Evolutionary conservation across 1,284 basidiomycete species (phyloP).

Genomic region (Moesziomyces antarcticus): DNA sequence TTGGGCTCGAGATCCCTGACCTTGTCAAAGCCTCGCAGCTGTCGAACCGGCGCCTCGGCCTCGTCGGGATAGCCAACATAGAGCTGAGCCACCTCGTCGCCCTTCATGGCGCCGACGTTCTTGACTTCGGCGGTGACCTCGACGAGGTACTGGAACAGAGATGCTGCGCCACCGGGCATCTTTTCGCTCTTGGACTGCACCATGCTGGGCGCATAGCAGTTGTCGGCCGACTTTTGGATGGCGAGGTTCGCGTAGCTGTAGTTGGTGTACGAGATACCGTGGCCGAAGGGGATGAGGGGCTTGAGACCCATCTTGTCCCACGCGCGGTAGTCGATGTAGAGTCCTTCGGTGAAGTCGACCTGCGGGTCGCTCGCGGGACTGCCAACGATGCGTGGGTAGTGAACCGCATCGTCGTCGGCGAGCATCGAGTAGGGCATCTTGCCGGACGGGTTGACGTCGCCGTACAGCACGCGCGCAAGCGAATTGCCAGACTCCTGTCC

Average conservation of each 20-base stretch:
- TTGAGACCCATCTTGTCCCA: conserved; percentile 77
- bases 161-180: conserved; percentile 29
- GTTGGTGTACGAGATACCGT: conserved; percentile 83
- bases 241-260: conserved; percentile 70
- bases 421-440: conserved; percentile 47
- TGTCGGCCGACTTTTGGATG: conserved; percentile 20
- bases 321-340: conserved; percentile 76
- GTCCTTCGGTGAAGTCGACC: conserved; percentile 75
- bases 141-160: conserved; percentile 71
- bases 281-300: conserved; percentile 81
- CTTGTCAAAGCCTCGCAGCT: conserved; percentile 57
- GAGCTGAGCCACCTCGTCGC: conserved; percentile 70
- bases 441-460: conserved; percentile 38
- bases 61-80: conserved; percentile 45
- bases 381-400: conserved; percentile 67
- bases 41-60: conserved; percentile 26
- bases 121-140: conserved; percentile 68
- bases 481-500: conserved; percentile 46
- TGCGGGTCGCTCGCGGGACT: conserved; percentile 68
- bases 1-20: conserved; percentile 23
- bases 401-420: conserved; percentile 17
- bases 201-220: conserved; percentile 24
- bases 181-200: conserved; percentile 27
- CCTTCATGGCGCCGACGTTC: conserved; percentile 69
- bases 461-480: conserved; percentile 40